Conservation (phyloP, 441 rosid genomes). For the Pelargonium myrrhifolium region DNA sequence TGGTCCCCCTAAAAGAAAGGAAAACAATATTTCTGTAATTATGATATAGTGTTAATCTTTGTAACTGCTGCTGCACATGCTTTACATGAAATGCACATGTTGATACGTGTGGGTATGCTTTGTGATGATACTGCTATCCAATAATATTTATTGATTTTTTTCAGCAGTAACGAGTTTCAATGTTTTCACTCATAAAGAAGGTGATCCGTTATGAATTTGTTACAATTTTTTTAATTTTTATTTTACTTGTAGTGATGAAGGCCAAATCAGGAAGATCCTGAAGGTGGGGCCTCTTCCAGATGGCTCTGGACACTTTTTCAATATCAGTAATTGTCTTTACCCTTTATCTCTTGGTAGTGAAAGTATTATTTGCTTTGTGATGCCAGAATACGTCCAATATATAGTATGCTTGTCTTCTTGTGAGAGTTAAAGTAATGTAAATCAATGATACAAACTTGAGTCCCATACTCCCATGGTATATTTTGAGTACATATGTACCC, state of each 20-base stretch:
- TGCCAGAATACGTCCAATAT: conserved; percentile 3
- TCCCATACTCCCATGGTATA: neutral
- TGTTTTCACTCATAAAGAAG: neutral
- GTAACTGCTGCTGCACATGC: neutral
- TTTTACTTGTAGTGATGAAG: conserved; percentile 62
- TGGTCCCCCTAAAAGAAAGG: neutral
- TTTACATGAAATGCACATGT: too few species aligned
- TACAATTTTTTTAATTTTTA: conserved; percentile 1
- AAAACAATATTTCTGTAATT: neutral
- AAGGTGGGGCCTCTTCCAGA: conserved; percentile 92
- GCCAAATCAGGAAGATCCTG: conserved; percentile 82
- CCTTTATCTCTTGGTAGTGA: conserved; percentile 15
- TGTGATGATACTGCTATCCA: too few species aligned
- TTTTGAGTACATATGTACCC: neutral
- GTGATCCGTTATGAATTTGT: conserved; percentile 1
- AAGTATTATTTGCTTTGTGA: conserved; percentile 13
- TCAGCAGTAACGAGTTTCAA: neutral
- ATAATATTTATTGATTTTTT: too few species aligned
- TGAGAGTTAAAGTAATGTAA: neutral
- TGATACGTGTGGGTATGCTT: too few species aligned
- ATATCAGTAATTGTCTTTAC: conserved; percentile 56
- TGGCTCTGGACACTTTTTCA: conserved; percentile 91
- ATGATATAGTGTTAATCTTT: neutral
- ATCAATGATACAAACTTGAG: neutral
- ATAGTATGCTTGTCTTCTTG: neutral